Evolutionary conservation across 495 filamentous ascomycete genomes (phyloP), one percentile per base, ranked within the genome.

Genomic region (Oidiodendron maius): DNA sequence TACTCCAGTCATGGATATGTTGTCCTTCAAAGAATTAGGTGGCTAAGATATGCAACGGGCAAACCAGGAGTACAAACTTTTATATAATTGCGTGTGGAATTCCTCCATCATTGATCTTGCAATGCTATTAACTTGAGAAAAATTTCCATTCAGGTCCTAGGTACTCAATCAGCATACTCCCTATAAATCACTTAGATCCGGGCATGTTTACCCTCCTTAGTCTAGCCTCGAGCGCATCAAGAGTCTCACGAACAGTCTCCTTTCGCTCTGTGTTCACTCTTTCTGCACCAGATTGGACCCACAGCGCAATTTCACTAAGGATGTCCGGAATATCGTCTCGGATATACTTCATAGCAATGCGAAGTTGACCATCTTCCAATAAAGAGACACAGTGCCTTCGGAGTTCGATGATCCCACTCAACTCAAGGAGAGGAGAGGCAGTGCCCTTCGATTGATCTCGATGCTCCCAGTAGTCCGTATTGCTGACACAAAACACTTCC

Each of bases 261-360:
- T 64, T 71, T 38, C 50, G 41, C 45, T 68, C 67, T 1, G 60
- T 57, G 41, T 46, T 57, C 35, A 58, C 46, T 24, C 45, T 59
- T 16, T 58, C 67, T 15, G 62, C 52, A 0, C 69, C 69, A 12
- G 61, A 64, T 41, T 66, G 55, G 1, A 71, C 59, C 69, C 69
- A 71, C 3, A 71, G 60, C 17, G 59, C 57, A 10, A 68, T 32
- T 2, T 56, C 57, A 41, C 57, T 57, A 8, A 70, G 44, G 18
- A 71, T 46, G 4, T 55, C 54, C 13, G 62, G 61, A 25, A 70
- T 58, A 21, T 65, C 55, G 40, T 64, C 40, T 5, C 51, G 35
- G 11, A 71, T 61, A 41, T 65, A 70, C 25, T 56, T 45, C 11
- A 17, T 57, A 0, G 60, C 60, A 21, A 59, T 50, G 12, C 55